Percentiles rank a stretch among this genome's conserved stretches.
Conservation (phyloP, 1,284 basidiomycete species). For the Fomes fomentarius region DNA sequence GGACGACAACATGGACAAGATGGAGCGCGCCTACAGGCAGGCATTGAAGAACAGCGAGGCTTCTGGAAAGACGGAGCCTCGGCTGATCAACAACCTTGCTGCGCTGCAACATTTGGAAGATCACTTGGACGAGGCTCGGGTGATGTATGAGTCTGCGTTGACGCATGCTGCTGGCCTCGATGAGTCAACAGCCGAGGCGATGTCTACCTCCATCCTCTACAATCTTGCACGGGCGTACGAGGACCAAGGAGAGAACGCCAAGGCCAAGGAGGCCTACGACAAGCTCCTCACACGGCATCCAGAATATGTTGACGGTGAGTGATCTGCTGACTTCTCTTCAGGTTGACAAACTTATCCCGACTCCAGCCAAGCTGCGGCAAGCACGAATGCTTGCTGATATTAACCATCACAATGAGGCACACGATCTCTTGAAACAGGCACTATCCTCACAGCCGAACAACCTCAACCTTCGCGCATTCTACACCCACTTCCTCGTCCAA, state of each 20-base stretch:
- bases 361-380: slow-evolving; percentile 81
- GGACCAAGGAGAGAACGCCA: slow-evolving; percentile 69
- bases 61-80: slow-evolving; percentile 55
- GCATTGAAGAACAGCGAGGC: slow-evolving; percentile 66
- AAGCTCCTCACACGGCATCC: slow-evolving; percentile 86
- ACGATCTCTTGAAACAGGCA: slow-evolving; percentile 87
- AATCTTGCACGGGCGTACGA: slow-evolving; percentile 91
- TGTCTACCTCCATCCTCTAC: slow-evolving; percentile 84
- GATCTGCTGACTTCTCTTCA: too few relatives aligned
- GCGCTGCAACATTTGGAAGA: slow-evolving; percentile 77
- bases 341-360: too few relatives aligned
- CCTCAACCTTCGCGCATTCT: slow-evolving; percentile 84
- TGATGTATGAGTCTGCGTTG: slow-evolving; percentile 71
- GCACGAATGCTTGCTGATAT: slow-evolving; percentile 75
- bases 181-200: slow-evolving; percentile 59
- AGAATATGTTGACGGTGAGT: slow-evolving; percentile 91
- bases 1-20: slow-evolving; percentile 75
- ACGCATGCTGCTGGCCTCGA: slow-evolving; percentile 54
- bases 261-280: slow-evolving; percentile 84
- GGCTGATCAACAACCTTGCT: slow-evolving; percentile 85
- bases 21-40: slow-evolving; percentile 72
- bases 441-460: slow-evolving; percentile 71
- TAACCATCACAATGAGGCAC: slow-evolving; percentile 78
- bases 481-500: slow-evolving; percentile 87
- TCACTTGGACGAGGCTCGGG: slow-evolving; percentile 56